Percentiles rank a stretch among this genome's conserved stretches.
These are phyloP conservation scores for Furcasterigmium furcatum DNA, from an alignment of 2,329 filamentous ascomycete species.

Conservation along the genomic window DNA sequence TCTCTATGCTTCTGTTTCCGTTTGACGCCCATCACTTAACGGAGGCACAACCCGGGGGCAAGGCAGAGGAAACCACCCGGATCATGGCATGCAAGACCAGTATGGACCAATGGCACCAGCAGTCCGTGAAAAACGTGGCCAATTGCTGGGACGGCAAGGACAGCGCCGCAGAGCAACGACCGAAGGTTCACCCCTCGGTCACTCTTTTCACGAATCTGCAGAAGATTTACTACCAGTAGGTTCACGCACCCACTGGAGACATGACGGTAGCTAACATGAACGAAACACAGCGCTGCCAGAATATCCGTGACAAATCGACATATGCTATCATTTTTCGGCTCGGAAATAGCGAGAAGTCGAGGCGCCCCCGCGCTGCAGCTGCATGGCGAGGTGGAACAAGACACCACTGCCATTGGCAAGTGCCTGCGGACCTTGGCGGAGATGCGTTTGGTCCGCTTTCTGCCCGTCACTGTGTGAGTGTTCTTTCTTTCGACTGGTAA, in stretches of 20 bases:
- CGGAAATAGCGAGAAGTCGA: neutral
- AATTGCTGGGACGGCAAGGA: neutral
- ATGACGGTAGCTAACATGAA: neutral
- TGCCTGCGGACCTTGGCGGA: neutral
- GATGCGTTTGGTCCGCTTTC: neutral
- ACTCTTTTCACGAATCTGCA: neutral
- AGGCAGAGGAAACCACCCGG: neutral
- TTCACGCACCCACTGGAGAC: no score
- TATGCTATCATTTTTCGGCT: conserved; percentile 1
- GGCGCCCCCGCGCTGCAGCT: neutral
- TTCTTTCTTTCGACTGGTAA: neutral
- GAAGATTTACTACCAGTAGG: conserved; percentile 1
- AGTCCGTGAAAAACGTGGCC: neutral
- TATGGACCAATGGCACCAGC: neutral
- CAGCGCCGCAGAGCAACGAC: neutral
- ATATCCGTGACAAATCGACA: neutral
- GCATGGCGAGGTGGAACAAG: neutral
- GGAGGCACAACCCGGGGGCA: neutral
- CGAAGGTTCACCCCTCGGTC: neutral
- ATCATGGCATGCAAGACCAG: neutral
- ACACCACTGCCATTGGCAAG: neutral
- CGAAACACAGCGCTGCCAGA: neutral
- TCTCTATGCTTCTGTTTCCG: neutral
- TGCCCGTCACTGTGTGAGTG: conserved; percentile 2
- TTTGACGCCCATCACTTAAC: neutral